phyloP scores from a whole-genome alignment of 2,329 filamentous ascomycete species.

The Trichophyton rubrum region DNA sequence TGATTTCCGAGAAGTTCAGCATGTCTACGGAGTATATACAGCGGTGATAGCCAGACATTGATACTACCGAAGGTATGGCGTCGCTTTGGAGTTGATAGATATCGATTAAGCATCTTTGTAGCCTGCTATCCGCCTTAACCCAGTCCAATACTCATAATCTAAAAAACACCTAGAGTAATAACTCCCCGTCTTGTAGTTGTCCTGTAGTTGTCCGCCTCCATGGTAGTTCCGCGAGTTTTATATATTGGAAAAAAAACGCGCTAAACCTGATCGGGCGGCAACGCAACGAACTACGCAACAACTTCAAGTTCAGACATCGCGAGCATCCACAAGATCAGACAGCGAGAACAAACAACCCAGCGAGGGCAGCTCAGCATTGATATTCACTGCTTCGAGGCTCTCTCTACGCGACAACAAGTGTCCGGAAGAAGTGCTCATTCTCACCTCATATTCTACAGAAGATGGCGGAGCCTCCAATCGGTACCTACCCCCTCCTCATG shows the following conservation, averaged over 20 bases:
- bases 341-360: neutral
- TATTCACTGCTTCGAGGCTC: neutral
- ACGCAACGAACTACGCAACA: neutral
- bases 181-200: no score
- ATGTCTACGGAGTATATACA: neutral
- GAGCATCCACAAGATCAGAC: neutral
- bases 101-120: neutral
- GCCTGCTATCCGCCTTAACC: neutral
- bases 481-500: constrained; percentile 22
- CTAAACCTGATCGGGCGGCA: neutral
- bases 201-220: no score
- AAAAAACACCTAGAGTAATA: neutral
- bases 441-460: neutral
- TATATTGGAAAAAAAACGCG: neutral
- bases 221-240: neutral
- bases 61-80: neutral
- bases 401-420: neutral
- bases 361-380: neutral
- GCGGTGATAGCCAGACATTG: neutral
- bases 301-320: neutral
- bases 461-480: constrained; percentile 41
- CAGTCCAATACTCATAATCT: neutral
- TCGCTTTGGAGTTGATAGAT: neutral
- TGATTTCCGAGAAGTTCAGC: neutral
- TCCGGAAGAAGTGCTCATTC: neutral